Evolutionary conservation across 2,329 filamentous ascomycete genomes (phyloP).

Genomic region (Rhinocladiella similis): DNA sequence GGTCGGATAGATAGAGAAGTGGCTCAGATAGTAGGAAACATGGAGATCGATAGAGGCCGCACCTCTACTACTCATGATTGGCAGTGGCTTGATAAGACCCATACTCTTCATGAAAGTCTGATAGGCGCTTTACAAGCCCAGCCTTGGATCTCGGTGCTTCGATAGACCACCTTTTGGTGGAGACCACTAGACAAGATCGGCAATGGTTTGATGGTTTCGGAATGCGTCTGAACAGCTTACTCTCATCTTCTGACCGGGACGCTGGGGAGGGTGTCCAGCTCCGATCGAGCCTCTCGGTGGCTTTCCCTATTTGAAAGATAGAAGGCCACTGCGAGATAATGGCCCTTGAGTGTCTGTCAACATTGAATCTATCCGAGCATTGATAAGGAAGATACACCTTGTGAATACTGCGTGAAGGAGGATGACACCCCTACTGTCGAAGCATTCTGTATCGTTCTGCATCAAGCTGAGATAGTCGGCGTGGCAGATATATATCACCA

Average conservation of each 20-base stretch:
- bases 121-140: background rate
- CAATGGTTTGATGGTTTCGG: background rate
- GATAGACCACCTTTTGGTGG: background rate
- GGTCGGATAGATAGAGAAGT: background rate
- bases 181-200: background rate
- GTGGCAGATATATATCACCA: background rate
- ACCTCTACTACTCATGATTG: background rate
- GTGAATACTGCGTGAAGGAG: background rate
- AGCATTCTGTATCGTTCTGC: background rate
- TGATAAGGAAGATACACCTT: background rate
- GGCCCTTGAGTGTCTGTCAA: background rate
- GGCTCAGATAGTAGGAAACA: background rate
- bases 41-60: background rate
- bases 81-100: background rate
- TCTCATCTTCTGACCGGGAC: too few species aligned
- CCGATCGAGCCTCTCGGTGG: background rate
- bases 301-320: background rate
- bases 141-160: background rate
- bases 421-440: background rate
- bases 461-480: background rate
- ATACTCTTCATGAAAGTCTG: background rate
- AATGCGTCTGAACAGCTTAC: too few species aligned
- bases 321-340: background rate
- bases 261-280: background rate
- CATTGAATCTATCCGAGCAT: slow-evolving; percentile 5